Base-by-base conservation (phyloP, 805 yeast species). In the Wickerhamiella lipophila region DNA sequence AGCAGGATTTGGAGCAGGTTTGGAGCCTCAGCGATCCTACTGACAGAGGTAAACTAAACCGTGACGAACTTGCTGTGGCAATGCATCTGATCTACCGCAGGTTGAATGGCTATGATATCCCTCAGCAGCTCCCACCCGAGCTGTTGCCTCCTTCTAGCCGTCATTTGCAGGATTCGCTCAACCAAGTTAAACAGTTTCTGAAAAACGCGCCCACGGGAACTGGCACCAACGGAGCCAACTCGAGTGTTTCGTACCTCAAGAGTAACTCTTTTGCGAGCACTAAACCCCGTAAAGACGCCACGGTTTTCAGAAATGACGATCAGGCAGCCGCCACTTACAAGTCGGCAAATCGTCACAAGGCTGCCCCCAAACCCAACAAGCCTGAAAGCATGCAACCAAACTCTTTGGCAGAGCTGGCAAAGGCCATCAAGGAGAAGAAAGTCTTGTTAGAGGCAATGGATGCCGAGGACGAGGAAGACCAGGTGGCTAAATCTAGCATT, bases 61-160 rank as follows among this genome's bases (percentile, higher is more conserved):
- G 77, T 58, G 96, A 89, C 62, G 95, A 86, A 64, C 92, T 89
- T 68, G 82, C 95, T 0, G 87, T 92, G 30, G 96, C 97, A 27
- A 92, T 89, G 97, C 96, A 94, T 71, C 71, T 89, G 51, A 89
- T 89, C 40, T 89, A 92, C 67, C 77, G 96, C 63, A 76, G 89
- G 53, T 69, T 89, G 61, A 88, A 87, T 60, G 96, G 96, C 2
- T 78, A 76, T 54, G 85, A 82, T n/a, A 67, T 92, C 46, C 98
- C 98, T 21, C 61, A 71, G 43, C 70, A 78, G 49, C 72, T 89
- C 47, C 97, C 97, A 2, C 86, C 94, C 2, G 94, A 87, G 60
- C 74, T 89, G 54, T 69, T 87, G 26, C 97, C 98, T 6, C 94
- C 95, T 2, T 82, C 94, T 6, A 75, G 82, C 34, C 77, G 79